Percentiles rank a stretch among this genome's conserved stretches.
phyloP scores from a whole-genome alignment of 73 alveolate genomes.

The Halteria grandinella region DNA sequence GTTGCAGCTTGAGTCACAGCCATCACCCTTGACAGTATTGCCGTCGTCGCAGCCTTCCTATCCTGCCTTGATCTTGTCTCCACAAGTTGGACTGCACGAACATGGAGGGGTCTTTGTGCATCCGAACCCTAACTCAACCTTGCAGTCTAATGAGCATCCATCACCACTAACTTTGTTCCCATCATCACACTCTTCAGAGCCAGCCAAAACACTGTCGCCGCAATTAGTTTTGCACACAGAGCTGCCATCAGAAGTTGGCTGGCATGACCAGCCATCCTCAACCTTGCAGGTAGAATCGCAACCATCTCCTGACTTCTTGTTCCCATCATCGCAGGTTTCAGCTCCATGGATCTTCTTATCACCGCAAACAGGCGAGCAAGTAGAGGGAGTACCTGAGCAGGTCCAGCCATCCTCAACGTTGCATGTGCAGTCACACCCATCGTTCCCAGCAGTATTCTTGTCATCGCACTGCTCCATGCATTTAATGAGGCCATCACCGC shows the following conservation, averaged over 20 bases:
- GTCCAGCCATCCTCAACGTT: conserved; percentile 32
- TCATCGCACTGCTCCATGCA: conserved; percentile 53
- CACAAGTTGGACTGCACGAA: too few species aligned
- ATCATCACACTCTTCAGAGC: conserved; percentile 60
- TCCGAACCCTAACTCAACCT: conserved; percentile 23
- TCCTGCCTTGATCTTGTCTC: conserved; percentile 32
- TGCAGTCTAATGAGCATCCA: conserved; percentile 57
- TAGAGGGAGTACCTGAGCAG: conserved; percentile 27
- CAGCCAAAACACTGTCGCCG: conserved; percentile 28
- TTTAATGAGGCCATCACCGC: conserved; percentile 57
- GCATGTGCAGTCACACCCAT: conserved; percentile 36
- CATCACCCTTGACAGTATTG: conserved; percentile 54
- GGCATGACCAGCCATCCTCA: conserved; percentile 67
- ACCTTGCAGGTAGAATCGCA: conserved; percentile 50
- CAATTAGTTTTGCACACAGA: conserved; percentile 36
- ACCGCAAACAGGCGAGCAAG: conserved; percentile 40
- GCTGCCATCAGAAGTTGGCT: neutral
- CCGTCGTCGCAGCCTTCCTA: conserved; percentile 70
- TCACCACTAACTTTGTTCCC: conserved; percentile 55
- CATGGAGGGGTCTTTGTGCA: too few species aligned
- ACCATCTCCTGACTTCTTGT: conserved; percentile 53
- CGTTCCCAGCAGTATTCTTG: conserved; percentile 14
- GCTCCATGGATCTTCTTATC: conserved; percentile 21
- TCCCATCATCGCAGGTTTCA: conserved; percentile 64
- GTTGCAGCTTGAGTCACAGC: conserved; percentile 57